Evolutionary conservation across 2,329 filamentous ascomycete genomes (phyloP).

Genomic region (Fusarium floridanum): DNA sequence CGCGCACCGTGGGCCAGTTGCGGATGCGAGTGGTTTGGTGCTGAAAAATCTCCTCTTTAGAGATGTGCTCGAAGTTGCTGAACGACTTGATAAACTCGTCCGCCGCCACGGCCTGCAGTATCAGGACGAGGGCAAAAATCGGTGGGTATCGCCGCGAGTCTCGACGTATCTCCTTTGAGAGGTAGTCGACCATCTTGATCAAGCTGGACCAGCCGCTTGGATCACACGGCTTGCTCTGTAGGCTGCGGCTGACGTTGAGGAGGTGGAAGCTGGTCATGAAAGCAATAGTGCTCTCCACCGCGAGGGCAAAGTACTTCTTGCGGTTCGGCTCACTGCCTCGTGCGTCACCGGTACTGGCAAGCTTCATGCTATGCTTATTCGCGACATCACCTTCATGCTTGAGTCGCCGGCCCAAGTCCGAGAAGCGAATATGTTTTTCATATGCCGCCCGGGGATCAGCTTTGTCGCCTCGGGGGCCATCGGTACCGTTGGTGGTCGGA

Average conservation of each 20-base stretch:
- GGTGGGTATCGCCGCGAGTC: constrained; percentile 53
- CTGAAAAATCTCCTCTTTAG: constrained; percentile 39
- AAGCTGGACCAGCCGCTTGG: constrained; percentile 58
- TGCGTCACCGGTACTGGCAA: constrained; percentile 39
- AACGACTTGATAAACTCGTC: constrained; percentile 61
- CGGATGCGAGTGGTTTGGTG: constrained; percentile 46
- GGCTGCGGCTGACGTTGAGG: constrained; percentile 58
- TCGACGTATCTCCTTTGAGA: constrained; percentile 57
- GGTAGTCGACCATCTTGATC: constrained; percentile 58
- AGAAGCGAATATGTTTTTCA: constrained; percentile 55
- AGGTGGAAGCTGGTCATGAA: constrained; percentile 68
- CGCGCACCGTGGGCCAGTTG: constrained; percentile 49
- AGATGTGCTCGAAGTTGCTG: constrained; percentile 40
- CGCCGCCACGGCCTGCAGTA: constrained; percentile 59
- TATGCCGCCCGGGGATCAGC: constrained; percentile 47
- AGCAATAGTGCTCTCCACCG: constrained; percentile 63
- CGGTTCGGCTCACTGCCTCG: constrained; percentile 50
- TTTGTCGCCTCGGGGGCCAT: constrained; percentile 42
- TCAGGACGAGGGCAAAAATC: constrained; percentile 57
- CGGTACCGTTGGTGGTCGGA: constrained; percentile 49
- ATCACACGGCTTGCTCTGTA: constrained; percentile 60
- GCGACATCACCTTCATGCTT: constrained; percentile 67
- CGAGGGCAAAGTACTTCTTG: constrained; percentile 58
- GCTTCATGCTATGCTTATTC: constrained; percentile 50
- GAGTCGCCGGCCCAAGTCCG: constrained; percentile 60